phyloP scores from a whole-genome alignment of 2,329 filamentous ascomycete genomes.

The Monosporascus sp. region DNA sequence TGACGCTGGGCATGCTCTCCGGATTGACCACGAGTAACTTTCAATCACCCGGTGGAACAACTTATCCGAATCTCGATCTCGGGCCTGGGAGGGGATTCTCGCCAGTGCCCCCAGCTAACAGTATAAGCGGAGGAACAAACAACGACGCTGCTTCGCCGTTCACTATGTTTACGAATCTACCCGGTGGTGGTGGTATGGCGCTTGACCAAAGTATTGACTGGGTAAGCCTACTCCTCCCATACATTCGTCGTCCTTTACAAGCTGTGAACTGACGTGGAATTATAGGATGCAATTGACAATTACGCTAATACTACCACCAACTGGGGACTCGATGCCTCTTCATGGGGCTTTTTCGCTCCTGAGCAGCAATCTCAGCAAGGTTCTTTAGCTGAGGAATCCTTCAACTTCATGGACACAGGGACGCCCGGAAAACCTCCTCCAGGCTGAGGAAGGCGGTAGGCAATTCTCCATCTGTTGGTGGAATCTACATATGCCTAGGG shows the following conservation, averaged over 20 bases:
- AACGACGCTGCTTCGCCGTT: conserved; percentile 40
- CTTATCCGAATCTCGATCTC: conserved; percentile 40
- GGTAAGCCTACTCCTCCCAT: conserved; percentile 34
- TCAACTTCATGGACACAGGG: conserved; percentile 21
- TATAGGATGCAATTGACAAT: conserved; percentile 50
- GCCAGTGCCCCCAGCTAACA: conserved; percentile 32
- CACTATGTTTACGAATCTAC: conserved; percentile 45
- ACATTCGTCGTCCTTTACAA: background rate
- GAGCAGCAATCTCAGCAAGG: conserved; percentile 23
- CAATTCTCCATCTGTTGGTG: conserved; percentile 1
- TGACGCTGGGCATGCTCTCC: conserved; percentile 38
- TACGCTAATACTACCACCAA: conserved; percentile 50
- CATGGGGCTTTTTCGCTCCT: conserved; percentile 44
- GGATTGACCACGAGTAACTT: conserved; percentile 29
- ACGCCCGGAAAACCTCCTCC: conserved; percentile 15
- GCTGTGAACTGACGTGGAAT: background rate
- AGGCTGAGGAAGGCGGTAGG: background rate
- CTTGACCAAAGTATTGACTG: conserved; percentile 51
- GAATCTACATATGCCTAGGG: background rate
- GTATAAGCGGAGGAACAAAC: conserved; percentile 12
- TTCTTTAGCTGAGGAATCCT: conserved; percentile 24
- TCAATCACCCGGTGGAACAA: conserved; percentile 33
- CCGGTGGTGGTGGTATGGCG: conserved; percentile 34
- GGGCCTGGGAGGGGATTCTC: conserved; percentile 26
- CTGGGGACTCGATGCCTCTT: conserved; percentile 44